Base-by-base conservation (phyloP, 2,329 filamentous ascomycete species). In the Xylaria sp. region DNA sequence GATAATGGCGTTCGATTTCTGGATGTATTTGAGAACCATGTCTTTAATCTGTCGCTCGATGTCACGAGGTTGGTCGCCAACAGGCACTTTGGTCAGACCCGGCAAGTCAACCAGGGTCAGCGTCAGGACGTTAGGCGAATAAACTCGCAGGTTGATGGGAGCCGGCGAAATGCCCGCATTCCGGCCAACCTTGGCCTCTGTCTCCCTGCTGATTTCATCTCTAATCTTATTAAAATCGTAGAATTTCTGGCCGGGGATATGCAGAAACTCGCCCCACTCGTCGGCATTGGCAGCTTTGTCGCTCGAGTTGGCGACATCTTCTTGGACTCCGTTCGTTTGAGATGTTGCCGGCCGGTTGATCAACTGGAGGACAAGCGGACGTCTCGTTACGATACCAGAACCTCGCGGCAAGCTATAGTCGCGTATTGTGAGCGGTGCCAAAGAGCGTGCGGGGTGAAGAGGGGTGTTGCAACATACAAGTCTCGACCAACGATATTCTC, bases 401-500 rank as follows among this genome's bases (percentile, higher is more conserved):
- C 96, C 96, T 90, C 96, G 94, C 77, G 96, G 96, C 79, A 99
- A 86, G 84, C 95, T 98, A 78, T 50, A 56, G 10, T 46, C 1
- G 10, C 13, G 7, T 25, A 25, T 18, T 41, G 55, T 72, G 20
- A 72, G 70, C 60, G 15, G 23, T 55, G 37, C 34, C 32, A 25
- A 28, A 23, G 12, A 28, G 39, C 2, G 51, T 51, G 37, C 32
- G 44, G 25, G 51, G 52, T 3, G 62, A 54, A 56, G 51, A 66
- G 65, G 50, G 60, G 63, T 55, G 65, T 71, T 72, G 72, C 63
- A 68, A 87, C 93, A 85, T 87, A 98, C 95, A 99, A 99, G 84
- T 99, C 96, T 86, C 96, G 90, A 69, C 96, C 96, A 67, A 99
- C 96, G 78, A 99, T 99, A 80, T 99, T 99, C 84, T 99, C 96